Conservation (phyloP, 2,329 filamentous ascomycete species). For the Onygena corvina region DNA sequence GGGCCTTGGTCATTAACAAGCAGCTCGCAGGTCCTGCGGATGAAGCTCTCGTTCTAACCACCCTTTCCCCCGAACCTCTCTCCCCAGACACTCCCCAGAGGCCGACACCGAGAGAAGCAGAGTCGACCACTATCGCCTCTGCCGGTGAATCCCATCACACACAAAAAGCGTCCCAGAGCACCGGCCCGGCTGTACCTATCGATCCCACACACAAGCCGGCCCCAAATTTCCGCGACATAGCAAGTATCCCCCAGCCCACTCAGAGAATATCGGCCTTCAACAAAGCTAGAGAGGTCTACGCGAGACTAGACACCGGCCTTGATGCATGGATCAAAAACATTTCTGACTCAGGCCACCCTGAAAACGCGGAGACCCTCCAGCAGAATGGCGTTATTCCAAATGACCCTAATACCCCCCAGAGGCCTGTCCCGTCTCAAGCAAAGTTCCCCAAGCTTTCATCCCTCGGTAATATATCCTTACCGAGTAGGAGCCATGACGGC, state of each 20-base stretch:
- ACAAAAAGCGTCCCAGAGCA: not conserved
- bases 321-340: conserved; percentile 45
- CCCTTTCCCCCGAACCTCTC: not conserved
- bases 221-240: conserved; percentile 60
- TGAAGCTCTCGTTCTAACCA: not conserved
- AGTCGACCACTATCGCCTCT: not conserved
- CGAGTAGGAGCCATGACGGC: conserved; percentile 22
- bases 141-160: not conserved
- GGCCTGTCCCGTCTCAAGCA: conserved; percentile 23
- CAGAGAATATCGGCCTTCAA: conserved; percentile 66
- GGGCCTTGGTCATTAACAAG: conserved; percentile 1
- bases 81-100: not conserved
- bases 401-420: conserved; percentile 18
- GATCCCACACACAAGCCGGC: not conserved
- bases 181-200: not conserved
- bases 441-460: conserved; percentile 34
- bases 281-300: conserved; percentile 58
- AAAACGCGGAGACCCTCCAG: conserved; percentile 38
- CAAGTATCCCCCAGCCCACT: conserved; percentile 50
- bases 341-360: conserved; percentile 37
- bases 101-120: not conserved
- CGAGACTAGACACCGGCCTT: conserved; percentile 63
- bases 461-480: conserved; percentile 22
- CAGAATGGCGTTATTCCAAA: conserved; percentile 26
- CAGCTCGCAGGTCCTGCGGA: not conserved